Base-by-base conservation (phyloP, 2,329 filamentous ascomycete genomes). In the Orbilia ellipsospora region DNA sequence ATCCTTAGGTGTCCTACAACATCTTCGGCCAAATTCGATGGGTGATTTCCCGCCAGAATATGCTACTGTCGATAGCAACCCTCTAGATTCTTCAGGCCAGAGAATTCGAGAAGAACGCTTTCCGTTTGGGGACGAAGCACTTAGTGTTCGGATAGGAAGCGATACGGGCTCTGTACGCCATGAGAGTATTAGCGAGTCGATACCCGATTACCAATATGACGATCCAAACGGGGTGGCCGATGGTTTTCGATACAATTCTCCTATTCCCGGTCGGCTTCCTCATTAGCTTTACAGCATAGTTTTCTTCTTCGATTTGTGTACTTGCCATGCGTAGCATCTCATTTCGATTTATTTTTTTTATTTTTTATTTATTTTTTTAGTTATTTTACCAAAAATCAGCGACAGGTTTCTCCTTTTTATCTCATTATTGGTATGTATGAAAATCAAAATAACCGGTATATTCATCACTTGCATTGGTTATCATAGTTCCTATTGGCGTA, bases 21-120 rank as follows among this genome's bases (percentile, higher is more conserved):
- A 23, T 8, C 56, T 31, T 8, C 57, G 70, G 20, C 70, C 70
- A 59, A 74, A 74, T 23, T 74, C 70, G 4, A 57, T 63, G 2
- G 70, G 70, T 8, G 70, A 74, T 44, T 74, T 74, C 57, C 70
- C 70, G 2, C 70, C 70, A 2, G 70, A 74, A 31, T 74, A 74
- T 42, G 59, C 70, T 15, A 74, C 70, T n/a, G 70, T 74, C 5
- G 70, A 74, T 44, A 63, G 63, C 8, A 56, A 74, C 28, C 56
- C 70, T 15, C 31, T 68, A 6, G 70, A 64, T 50, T 16, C 63
- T 7, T 57, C 63, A 1, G 70, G 70, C 12, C 57, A 45, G 4
- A 68, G 70, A 40, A 52, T 64, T 36, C 63, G 70, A 20, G 70
- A 74, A 26, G 70, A 74, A 20, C 63, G 70, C 2, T 74, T 74